Base-by-base conservation (phyloP, 2,329 filamentous ascomycete genomes). In the Hymenoscyphus infarciens region DNA sequence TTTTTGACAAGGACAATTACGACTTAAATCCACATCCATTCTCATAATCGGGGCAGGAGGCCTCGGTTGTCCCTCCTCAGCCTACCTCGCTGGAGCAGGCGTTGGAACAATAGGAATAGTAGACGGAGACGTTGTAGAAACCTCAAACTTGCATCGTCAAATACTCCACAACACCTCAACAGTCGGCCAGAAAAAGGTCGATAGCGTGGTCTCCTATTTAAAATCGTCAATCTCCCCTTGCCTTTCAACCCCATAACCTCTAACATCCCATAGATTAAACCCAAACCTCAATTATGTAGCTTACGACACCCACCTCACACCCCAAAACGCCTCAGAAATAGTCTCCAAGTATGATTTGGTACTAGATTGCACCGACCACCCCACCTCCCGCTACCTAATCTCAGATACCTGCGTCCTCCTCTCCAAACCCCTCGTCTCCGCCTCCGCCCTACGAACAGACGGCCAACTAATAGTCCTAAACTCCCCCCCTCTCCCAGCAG, bases 321-420 rank as follows among this genome's bases (percentile, higher is more conserved):
- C 91, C 0, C 77, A 85, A 63, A 90, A 89, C 59, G 90, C 92
- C 0, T 77, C 85, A 6, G 75, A 80, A 0, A 86, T 92, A 49
- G 84, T 96, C 61, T 77, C 80, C 0, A 70, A 79, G 3, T 98
- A 96, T 73, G 91, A 97, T 70, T 69, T 97, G 0, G 86, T 98
- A 1, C 85, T 99, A 13, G 95, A 99, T 75, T 99, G 95, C 75
- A 98, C 94, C 10, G 95, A 99, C 76, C 92, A 94, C 67, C 94
- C 95, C 0, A 89, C 91, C 1, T 91, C 92, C 0, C 90, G 95
- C 53, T 98, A 99, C 74, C 83, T 98, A 55, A 91, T 98, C 67
- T 97, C 92, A 0, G 95, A 99, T 73, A 85, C 90, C 16, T 96
- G 92, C 69, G 89, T 97, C 10, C 80, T 97, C 3, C 81, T 93